phyloP scores from a whole-genome alignment of 305 asterid species.

The Lippia alba region DNA sequence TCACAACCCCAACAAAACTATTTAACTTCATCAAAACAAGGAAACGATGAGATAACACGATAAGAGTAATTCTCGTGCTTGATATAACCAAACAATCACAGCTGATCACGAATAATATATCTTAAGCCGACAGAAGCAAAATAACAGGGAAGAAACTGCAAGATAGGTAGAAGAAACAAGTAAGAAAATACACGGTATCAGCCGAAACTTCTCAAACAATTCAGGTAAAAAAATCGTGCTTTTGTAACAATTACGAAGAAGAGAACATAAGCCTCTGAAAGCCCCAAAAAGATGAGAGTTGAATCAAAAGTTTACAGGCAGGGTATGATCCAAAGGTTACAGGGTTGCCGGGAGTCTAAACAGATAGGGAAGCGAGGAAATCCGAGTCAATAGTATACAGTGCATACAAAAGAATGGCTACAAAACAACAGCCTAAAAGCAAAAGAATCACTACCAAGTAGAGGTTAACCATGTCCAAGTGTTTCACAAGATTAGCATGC shows the following conservation, averaged over 20 bases:
- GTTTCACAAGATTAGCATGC: constrained; percentile 65
- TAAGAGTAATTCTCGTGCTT: too few relatives aligned
- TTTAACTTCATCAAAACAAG: not conserved
- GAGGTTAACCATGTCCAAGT: constrained; percentile 33
- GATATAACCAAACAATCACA: too few relatives aligned
- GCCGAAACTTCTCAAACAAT: not conserved
- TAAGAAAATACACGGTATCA: too few relatives aligned
- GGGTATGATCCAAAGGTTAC: constrained; percentile 9
- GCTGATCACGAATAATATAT: too few relatives aligned
- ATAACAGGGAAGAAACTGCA: too few relatives aligned
- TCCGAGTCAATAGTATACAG: constrained; percentile 39
- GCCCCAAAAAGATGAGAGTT: constrained; percentile 12
- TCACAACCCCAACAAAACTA: not conserved
- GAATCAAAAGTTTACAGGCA: constrained; percentile 33
- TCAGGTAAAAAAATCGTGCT: constrained; percentile 17
- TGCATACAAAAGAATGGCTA: constrained; percentile 46
- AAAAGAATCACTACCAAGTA: constrained; percentile 31
- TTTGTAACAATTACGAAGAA: constrained; percentile 23
- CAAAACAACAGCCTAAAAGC: constrained; percentile 36
- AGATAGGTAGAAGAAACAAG: not conserved
- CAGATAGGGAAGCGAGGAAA: constrained; percentile 27
- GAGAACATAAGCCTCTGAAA: constrained; percentile 31
- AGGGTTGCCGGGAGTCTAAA: constrained; percentile 30
- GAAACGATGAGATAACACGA: not conserved
- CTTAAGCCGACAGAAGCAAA: too few relatives aligned